Evolutionary conservation across 306 rosid genomes (phyloP).

Genomic region (Vicia sativa): DNA sequence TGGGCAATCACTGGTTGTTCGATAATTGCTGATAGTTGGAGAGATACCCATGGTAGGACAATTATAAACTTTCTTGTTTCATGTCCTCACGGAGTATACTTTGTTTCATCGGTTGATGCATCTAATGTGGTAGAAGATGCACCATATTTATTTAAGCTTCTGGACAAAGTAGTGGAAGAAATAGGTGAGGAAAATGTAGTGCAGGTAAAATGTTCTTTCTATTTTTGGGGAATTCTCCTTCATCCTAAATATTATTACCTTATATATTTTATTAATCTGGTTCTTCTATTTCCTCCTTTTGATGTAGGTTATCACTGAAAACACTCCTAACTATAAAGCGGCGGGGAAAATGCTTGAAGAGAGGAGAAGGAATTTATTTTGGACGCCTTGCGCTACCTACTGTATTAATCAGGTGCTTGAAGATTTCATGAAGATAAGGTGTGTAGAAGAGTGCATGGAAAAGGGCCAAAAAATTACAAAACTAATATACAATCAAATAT

Average conservation of each 20-base stretch:
- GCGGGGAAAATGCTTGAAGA: conserved; percentile 95
- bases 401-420: conserved; percentile 83
- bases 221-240: conserved; percentile 37
- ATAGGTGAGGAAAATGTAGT: conserved; percentile 88
- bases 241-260: conserved; percentile 34
- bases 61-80: conserved; percentile 79
- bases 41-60: conserved; percentile 70
- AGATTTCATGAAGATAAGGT: conserved; percentile 73
- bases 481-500: conserved; percentile 76
- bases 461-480: conserved; percentile 77
- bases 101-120: conserved; percentile 81
- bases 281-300: conserved; percentile 38
- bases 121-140: conserved; percentile 71
- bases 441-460: conserved; percentile 88
- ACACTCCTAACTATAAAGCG: conserved; percentile 70
- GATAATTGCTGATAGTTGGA: conserved; percentile 84
- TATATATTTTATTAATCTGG: conserved; percentile 30
- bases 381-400: conserved; percentile 89
- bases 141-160: conserved; percentile 71
- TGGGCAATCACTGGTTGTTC: conserved; percentile 94
- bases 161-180: conserved; percentile 87
- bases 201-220: conserved; percentile 71
- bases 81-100: conserved; percentile 81
- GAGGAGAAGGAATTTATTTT: conserved; percentile 81
- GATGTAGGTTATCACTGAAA: conserved; percentile 78